Evolutionary conservation across 164 flowering plant genomes (phyloP).

Genomic region (Warburgia ugandensis): DNA sequence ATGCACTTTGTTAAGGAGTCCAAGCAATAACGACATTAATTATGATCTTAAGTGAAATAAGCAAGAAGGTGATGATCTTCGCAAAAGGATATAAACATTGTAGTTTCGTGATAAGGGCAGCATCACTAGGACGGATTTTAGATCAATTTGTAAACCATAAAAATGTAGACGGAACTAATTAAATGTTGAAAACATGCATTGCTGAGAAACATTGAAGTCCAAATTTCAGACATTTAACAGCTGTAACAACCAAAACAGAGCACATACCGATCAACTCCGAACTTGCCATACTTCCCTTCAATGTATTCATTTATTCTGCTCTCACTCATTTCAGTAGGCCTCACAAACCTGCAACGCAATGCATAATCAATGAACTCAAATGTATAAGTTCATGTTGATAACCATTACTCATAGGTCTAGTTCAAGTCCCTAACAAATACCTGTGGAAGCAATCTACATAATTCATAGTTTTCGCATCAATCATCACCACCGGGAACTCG

Average conservation of each 20-base stretch:
- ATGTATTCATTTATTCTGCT: constrained; percentile 62
- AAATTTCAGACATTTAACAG: too few species aligned
- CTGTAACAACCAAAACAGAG: background rate
- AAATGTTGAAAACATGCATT: too few species aligned
- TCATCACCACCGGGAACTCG: constrained; percentile 81
- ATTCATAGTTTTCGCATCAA: constrained; percentile 61
- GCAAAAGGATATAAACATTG: too few species aligned
- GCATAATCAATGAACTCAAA: background rate
- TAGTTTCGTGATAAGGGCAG: too few species aligned
- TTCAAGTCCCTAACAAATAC: constrained; percentile 21
- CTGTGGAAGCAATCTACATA: constrained; percentile 87
- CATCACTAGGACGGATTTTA: too few species aligned
- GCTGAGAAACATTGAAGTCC: too few species aligned
- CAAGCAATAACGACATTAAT: too few species aligned
- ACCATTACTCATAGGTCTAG: background rate
- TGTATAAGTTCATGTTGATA: background rate
- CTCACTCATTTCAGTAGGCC: constrained; percentile 78
- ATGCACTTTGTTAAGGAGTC: too few species aligned
- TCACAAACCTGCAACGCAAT: constrained; percentile 62
- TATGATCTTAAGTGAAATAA: too few species aligned
- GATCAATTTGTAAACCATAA: too few species aligned
- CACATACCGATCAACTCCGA: constrained; percentile 86
- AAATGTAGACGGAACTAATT: too few species aligned
- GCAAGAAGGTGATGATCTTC: too few species aligned
- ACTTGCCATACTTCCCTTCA: constrained; percentile 87